phyloP scores from a whole-genome alignment of 1,139 yeast species.

The Protomyces inundatus region DNA sequence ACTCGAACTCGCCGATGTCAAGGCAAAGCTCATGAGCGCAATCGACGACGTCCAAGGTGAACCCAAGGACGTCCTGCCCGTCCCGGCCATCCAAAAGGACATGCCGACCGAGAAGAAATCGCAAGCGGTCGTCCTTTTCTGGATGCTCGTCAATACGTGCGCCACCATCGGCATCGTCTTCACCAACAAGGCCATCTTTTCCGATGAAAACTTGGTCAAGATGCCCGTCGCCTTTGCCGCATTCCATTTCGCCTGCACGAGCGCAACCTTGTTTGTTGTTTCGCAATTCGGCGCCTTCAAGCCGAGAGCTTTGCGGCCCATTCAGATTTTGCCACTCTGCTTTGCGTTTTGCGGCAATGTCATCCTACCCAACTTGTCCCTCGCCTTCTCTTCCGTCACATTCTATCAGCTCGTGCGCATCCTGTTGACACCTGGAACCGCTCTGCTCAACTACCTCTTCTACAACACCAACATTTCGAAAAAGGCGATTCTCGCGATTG shows the following conservation, averaged over 20 bases:
- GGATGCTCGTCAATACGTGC: constrained; percentile 21
- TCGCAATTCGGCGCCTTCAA: constrained; percentile 23
- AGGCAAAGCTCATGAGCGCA: constrained; percentile 21
- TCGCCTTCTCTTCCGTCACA: constrained; percentile 21
- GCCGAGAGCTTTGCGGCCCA: constrained; percentile 8
- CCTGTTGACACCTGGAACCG: constrained; percentile 23
- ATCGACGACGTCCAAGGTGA: constrained; percentile 13
- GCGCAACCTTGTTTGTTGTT: constrained; percentile 11
- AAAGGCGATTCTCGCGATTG: constrained; percentile 7
- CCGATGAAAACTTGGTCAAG: constrained; percentile 17
- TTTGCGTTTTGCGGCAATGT: constrained; percentile 25
- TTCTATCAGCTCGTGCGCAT: constrained; percentile 23
- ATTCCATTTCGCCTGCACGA: constrained; percentile 23
- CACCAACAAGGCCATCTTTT: constrained; percentile 26
- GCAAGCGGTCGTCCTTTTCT: constrained; percentile 19
- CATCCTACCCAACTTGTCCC: constrained; percentile 21
- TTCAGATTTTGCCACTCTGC: constrained; percentile 21
- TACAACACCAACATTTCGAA: constrained; percentile 19
- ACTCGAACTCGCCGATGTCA: constrained; percentile 22
- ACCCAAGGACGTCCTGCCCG: constrained; percentile 13
- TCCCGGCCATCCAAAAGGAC: constrained; percentile 16
- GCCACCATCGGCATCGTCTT: constrained; percentile 26
- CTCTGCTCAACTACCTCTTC: constrained; percentile 15
- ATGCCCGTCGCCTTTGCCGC: constrained; percentile 24
- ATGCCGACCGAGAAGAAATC: not conserved